phyloP scores from a whole-genome alignment of 208 protist species.

The Entamoeba moshkovskii region DNA sequence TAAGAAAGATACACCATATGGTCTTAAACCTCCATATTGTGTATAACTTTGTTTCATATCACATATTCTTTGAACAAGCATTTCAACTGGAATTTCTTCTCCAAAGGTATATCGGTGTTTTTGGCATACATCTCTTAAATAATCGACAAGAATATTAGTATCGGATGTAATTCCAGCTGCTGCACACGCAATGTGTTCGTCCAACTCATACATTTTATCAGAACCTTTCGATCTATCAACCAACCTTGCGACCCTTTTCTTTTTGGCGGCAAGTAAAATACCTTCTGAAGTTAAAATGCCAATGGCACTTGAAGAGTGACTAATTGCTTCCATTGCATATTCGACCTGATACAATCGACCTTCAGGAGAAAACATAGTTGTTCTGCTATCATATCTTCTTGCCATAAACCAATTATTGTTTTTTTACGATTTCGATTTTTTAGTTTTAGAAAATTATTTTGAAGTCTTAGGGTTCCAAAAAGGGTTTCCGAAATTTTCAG shows the following conservation, averaged over 20 bases:
- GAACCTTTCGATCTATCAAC: not conserved
- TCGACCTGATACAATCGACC: constrained; percentile 14
- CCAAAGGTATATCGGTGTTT: not conserved
- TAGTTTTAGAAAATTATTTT: too few relatives aligned
- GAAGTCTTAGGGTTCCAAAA: too few relatives aligned
- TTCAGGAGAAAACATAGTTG: constrained; percentile 17
- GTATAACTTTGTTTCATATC: constrained; percentile 31
- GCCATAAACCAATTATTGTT: not conserved
- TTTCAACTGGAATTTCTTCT: constrained; percentile 22
- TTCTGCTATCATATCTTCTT: constrained; percentile 22
- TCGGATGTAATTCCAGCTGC: constrained; percentile 29
- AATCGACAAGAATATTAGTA: constrained; percentile 24
- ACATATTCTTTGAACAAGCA: constrained; percentile 11
- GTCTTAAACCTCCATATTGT: constrained; percentile 30
- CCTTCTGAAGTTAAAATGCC: not conserved
- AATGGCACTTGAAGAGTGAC: not conserved
- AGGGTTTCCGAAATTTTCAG: too few relatives aligned
- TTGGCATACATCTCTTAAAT: not conserved
- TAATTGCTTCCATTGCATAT: constrained; percentile 23
- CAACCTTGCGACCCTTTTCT: not conserved
- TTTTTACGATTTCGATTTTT: too few relatives aligned
- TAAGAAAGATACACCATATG: constrained; percentile 29
- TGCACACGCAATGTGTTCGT: constrained; percentile 15
- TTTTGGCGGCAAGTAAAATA: constrained; percentile 6
- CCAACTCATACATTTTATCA: constrained; percentile 23